phyloP scores from a whole-genome alignment of 768 basidiomycete species.

The Macrolepiota albuminosa region DNA sequence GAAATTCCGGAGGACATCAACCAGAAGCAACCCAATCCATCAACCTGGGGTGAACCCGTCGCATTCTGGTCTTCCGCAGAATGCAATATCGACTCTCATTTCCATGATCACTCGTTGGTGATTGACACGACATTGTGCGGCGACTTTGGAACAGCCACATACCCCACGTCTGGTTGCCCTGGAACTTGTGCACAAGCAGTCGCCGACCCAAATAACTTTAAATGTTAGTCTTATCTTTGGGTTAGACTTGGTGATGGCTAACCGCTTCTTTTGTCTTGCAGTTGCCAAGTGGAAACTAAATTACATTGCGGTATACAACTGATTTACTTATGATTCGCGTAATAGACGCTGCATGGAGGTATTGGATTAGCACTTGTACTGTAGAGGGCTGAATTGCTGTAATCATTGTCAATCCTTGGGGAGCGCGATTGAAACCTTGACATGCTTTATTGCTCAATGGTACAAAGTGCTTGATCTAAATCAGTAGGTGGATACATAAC shows the following conservation, averaged over 20 bases:
- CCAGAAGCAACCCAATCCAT: conserved; percentile 38
- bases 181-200: conserved; percentile 45
- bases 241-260: neutral
- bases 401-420: neutral
- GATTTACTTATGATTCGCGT: neutral
- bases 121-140: conserved; percentile 46
- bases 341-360: neutral
- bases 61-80: conserved; percentile 38
- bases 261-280: conserved; percentile 16
- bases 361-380: neutral
- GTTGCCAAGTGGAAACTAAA: conserved; percentile 56
- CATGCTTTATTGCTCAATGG: neutral
- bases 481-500: too few relatives aligned
- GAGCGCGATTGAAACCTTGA: neutral
- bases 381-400: neutral
- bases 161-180: conserved; percentile 25
- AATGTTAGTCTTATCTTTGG: conserved; percentile 18
- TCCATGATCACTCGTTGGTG: conserved; percentile 47
- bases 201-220: conserved; percentile 52
- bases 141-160: conserved; percentile 37
- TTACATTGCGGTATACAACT: conserved; percentile 22
- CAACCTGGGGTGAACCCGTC: conserved; percentile 46
- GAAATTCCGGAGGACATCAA: conserved; percentile 49
- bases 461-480: neutral
- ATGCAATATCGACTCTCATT: conserved; percentile 47